Evolutionary conservation across 208 protist species (phyloP), one percentile per base, ranked within the genome.

Genomic region (Borovskyia barvae): DNA sequence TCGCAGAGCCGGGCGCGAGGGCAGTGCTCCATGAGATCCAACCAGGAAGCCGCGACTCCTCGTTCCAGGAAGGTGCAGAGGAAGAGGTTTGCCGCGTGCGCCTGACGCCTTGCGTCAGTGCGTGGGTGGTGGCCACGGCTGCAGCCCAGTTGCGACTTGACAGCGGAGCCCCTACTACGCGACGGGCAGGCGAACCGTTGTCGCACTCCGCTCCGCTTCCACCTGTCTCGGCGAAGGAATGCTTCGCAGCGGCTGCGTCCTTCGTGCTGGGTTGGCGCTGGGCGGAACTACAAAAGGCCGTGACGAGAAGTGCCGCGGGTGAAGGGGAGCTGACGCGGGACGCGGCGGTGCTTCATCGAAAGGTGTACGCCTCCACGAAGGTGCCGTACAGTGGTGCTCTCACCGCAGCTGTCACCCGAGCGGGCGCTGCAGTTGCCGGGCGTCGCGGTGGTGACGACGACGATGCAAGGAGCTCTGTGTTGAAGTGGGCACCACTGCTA

Each of bases 261-360:
- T 58, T 39, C 47, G 15, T 66, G 33, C 60, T 66, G 14, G 42
- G 50, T 17, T 66, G 60, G 60, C 60, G 60, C 12, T 20, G 41
- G 32, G 51, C 11, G 12, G 42, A 66, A 33, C 42, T 66, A 30
- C 60, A 52, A n/a, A n/a, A n/a, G n/a, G n/a, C n/a, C n/a, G n/a
- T n/a, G n/a, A n/a, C n/a, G n/a, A n/a, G n/a, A n/a, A n/a, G n/a
- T n/a, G n/a, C n/a, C n/a, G n/a, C n/a, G n/a, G n/a, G n/a, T n/a
- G n/a, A n/a, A n/a, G n/a, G n/a, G n/a, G n/a, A n/a, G n/a, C n/a
- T n/a, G n/a, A n/a, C n/a, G n/a, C n/a, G n/a, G n/a, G n/a, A n/a
- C n/a, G n/a, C n/a, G n/a, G 36, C 50, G 47, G 15, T 66, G 12
- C 32, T 42, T 58, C 39, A 22, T 30, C n/a, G n/a, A n/a, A n/a